Evolutionary conservation across 805 yeast species (phyloP), one percentile per base, ranked within the genome.

Genomic region (Clavispora santaluciae): DNA sequence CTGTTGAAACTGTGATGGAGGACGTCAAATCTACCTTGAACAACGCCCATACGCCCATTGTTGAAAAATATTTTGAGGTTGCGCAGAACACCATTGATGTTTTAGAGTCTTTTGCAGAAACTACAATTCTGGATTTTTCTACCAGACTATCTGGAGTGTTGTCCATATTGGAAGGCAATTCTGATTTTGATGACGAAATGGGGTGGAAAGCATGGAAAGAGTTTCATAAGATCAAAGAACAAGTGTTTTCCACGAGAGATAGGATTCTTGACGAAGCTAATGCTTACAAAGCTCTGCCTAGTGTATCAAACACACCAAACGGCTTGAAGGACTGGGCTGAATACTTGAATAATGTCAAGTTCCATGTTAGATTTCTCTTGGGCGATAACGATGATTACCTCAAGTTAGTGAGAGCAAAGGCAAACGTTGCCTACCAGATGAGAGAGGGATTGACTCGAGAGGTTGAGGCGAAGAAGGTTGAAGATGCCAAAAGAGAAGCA

Each of bases 21-120:
- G 33, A 39, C 13, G 55, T 68, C 8, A 67, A 64, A 38, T 44
- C 40, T 2, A 29, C 42, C 22, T 49, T 69, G 26, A 56, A 54
- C 36, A 56, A 51, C 4, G 53, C 48, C 8, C 70, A 66, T 42
- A 57, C 53, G 16, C 23, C 41, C 7, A 40, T 70, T 10, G 45
- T 65, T 31, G 53, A 47, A 9, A 44, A 54, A 29, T 70, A 69
- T 48, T 66, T 61, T 38, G 41, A 43, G 13, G 56, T 52, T 6
- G 50, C 51, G 44, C 75, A 70, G 42, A 60, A 59, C 22, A 72
- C 81, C 26, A 70, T 83, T 39, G 90, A 85, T 47, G 72, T 81
- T 0, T 73, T 81, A 55, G 90, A 84, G 57, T 84, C 84, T 45
- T 85, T 84, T 68, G 80, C 83, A 5, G 89, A 83, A 40, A 74